These are phyloP conservation scores for Plasmopara muralis DNA, from an alignment of 352 stramenopile genomes.

Conservation along the genomic window DNA sequence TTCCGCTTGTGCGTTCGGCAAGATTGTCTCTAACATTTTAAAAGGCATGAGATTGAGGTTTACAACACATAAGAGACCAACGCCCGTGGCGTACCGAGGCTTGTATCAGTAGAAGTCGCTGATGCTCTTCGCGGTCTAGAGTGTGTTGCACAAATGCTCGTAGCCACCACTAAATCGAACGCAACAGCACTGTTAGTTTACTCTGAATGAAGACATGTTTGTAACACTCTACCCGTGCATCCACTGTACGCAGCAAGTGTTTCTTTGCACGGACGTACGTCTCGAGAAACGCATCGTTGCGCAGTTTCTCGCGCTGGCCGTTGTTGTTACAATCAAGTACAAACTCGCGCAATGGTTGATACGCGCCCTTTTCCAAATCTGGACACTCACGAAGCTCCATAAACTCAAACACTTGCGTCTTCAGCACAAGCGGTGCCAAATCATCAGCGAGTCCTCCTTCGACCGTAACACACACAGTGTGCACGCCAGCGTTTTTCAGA, in stretches of 20 bases:
- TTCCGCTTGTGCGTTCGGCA: slow-evolving; percentile 68
- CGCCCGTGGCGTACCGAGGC: slow-evolving; percentile 18
- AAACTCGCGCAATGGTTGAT: slow-evolving; percentile 55
- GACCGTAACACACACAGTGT: slow-evolving; percentile 57
- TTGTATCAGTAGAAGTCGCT: slow-evolving; percentile 40
- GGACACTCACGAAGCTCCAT: slow-evolving; percentile 70
- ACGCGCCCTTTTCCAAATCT: slow-evolving; percentile 39
- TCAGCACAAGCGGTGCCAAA: slow-evolving; percentile 49
- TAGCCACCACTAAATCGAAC: slow-evolving; percentile 56
- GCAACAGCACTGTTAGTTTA: not conserved
- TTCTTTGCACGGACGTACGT: slow-evolving; percentile 48
- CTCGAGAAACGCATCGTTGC: slow-evolving; percentile 55
- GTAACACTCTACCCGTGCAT: slow-evolving; percentile 38
- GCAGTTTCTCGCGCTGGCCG: slow-evolving; percentile 40
- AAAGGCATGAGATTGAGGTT: not conserved
- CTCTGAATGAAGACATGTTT: not conserved
- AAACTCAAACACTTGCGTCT: slow-evolving; percentile 72
- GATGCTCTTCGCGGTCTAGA: slow-evolving; percentile 49
- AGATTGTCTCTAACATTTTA: slow-evolving; percentile 29
- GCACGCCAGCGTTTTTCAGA: slow-evolving; percentile 45
- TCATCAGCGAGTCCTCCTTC: slow-evolving; percentile 45
- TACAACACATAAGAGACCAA: not conserved
- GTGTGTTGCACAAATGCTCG: slow-evolving; percentile 65
- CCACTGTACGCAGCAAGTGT: slow-evolving; percentile 56
- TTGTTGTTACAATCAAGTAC: slow-evolving; percentile 38